Evolutionary conservation across 1,139 yeast species (phyloP), one percentile per base, ranked within the genome.

Genomic region (Geotrichum bryndzae): DNA sequence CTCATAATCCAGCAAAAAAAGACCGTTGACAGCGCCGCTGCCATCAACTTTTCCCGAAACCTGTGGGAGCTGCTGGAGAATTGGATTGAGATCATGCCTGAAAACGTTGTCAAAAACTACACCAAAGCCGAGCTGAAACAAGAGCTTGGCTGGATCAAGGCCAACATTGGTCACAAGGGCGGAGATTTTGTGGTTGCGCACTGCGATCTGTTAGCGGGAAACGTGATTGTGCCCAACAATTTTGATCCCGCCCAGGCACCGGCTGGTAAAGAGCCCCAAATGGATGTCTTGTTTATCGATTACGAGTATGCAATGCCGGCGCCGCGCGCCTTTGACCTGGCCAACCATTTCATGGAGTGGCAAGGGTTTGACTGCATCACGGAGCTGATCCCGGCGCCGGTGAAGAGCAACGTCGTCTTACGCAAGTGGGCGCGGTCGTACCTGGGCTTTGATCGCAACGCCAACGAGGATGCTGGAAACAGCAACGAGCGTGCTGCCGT

Each of bases 261-360:
- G 3, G 29, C 51, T n/a, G 6, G 27, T 23, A 25, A 18, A 15
- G 65, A 11, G 64, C 64, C 22, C 65, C 65, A 54, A 11, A 62
- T 67, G 66, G 73, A 23, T 1, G 80, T 87, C 22, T 80, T 84
- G 33, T 87, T 88, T 69, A 88, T 88, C 59, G 96, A 88, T 72
- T 88, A 88, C 70, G 96, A 88, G 74, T 88, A 88, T 70, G 85
- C 89, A 82, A 79, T 86, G 69, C 88, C 89, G 2, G 90, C 90
- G 1, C 92, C 95, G 1, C 75, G 94, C 62, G 94, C 90, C 0
- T 88, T 87, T 71, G 96, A 88, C 71, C 84, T 88, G 27, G 90
- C 95, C n/a, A 88, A 88, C 71, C 95, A 88, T 73, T 84, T 88
- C 68, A 86, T 88, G 71, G 96, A 88, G 74, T 88, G 94, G 94